Evolutionary conservation across 129 eudicot genomes (phyloP).

Genomic region (Artemisia tridentata): DNA sequence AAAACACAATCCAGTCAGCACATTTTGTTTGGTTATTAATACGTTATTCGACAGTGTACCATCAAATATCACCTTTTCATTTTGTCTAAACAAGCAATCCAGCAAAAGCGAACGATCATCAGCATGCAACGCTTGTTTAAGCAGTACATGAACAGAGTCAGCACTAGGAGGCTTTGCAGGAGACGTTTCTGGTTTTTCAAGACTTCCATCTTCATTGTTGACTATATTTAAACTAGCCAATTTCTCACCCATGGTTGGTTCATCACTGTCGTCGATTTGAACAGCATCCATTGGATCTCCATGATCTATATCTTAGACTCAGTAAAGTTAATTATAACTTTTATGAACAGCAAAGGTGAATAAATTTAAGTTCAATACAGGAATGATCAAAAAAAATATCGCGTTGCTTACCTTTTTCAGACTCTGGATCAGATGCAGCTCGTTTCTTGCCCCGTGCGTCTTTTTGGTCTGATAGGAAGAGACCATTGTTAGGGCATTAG

Average conservation of each 20-base stretch:
- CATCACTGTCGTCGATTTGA: constrained; percentile 49
- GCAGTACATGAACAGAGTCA: constrained; percentile 77
- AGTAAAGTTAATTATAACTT: too few species aligned
- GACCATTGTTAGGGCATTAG: not conserved
- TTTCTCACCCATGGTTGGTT: constrained; percentile 95
- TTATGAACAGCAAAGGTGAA: not conserved
- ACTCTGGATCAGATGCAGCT: constrained; percentile 44
- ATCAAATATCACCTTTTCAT: constrained; percentile 56
- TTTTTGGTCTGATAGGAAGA: constrained; percentile 25
- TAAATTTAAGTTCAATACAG: not conserved
- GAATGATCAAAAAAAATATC: not conserved
- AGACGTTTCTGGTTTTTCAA: constrained; percentile 40
- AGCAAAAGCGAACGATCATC: constrained; percentile 82
- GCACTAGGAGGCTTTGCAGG: constrained; percentile 82
- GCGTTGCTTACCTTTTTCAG: constrained; percentile 33
- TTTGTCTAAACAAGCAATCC: constrained; percentile 83
- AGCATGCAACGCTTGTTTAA: constrained; percentile 92
- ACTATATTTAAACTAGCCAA: constrained; percentile 59
- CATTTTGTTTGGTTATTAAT: not conserved
- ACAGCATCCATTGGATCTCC: constrained; percentile 47
- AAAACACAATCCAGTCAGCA: constrained; percentile 1
- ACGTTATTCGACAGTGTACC: not conserved
- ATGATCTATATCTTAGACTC: constrained; percentile 32
- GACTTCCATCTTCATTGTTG: constrained; percentile 30
- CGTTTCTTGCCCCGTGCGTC: constrained; percentile 47